These are phyloP conservation scores for Isatis tinctoria DNA, from an alignment of 345 rosid genomes.

Conservation along the genomic window DNA sequence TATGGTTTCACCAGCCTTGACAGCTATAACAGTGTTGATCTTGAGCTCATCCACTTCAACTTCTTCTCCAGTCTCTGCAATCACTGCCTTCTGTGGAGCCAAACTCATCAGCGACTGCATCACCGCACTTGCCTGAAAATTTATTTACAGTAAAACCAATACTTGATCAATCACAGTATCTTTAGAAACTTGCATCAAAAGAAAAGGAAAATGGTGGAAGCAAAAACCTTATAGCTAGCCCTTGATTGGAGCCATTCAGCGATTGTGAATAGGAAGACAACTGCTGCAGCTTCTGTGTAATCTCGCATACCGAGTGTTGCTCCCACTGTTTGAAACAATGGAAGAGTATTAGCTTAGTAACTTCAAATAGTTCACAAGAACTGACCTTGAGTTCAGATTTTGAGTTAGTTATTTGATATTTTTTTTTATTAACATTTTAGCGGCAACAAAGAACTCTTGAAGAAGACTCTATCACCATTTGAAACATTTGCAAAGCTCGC, in stretches of 20 bases:
- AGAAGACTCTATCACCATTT: neutral
- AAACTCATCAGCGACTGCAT: constrained; percentile 83
- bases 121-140: constrained; percentile 68
- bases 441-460: neutral
- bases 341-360: neutral
- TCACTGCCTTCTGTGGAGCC: constrained; percentile 73
- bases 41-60: constrained; percentile 69
- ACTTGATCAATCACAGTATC: neutral
- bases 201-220: neutral
- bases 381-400: neutral
- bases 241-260: constrained; percentile 90
- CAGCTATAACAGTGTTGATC: constrained; percentile 61
- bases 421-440: neutral
- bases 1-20: constrained; percentile 81
- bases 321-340: constrained; percentile 45
- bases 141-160: neutral
- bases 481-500: neutral
- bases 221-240: constrained; percentile 82
- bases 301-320: constrained; percentile 76
- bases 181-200: neutral
- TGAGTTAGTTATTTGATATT: neutral
- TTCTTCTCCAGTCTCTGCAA: constrained; percentile 82
- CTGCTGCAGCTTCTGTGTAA: constrained; percentile 76
- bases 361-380: neutral
- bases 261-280: constrained; percentile 78